Evolutionary conservation across 2,329 filamentous ascomycete genomes (phyloP).

Genomic region (Macrophomina pseudophaseolina): DNA sequence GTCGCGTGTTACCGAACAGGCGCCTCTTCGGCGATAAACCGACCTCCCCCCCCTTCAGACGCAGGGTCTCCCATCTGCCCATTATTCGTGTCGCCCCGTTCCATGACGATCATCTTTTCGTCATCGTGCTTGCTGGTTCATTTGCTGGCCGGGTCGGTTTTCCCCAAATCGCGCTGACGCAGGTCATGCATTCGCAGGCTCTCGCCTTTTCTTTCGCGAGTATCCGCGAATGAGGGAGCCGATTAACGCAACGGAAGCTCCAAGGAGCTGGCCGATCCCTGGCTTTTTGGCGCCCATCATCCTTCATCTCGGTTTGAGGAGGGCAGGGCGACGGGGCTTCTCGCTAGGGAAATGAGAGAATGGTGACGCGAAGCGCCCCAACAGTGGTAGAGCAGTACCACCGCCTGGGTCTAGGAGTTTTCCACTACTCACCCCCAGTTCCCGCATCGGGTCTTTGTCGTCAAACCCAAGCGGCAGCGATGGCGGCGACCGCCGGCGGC

Average conservation of each 20-base stretch:
- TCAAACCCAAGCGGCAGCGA: not conserved
- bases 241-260: not conserved
- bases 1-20: slow-evolving; percentile 6
- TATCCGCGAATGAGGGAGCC: not conserved
- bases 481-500: too few relatives aligned
- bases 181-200: not conserved
- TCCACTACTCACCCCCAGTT: not conserved
- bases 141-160: not conserved
- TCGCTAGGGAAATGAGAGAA: not conserved
- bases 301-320: not conserved
- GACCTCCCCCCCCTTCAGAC: not conserved
- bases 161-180: too few relatives aligned
- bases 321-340: not conserved
- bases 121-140: not conserved
- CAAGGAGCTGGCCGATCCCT: not conserved
- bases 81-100: slow-evolving; percentile 19
- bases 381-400: too few relatives aligned
- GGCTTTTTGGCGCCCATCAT: not conserved
- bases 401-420: too few relatives aligned
- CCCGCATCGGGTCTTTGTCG: not conserved
- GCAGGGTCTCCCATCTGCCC: slow-evolving; percentile 19
- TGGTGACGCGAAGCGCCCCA: not conserved
- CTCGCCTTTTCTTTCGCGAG: not conserved
- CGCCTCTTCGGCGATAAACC: slow-evolving; percentile 4
- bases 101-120: slow-evolving; percentile 18